Evolutionary conservation across 2,329 filamentous ascomycete genomes (phyloP), one percentile per base, ranked within the genome.

Genomic region (Fusarium sambucinum): DNA sequence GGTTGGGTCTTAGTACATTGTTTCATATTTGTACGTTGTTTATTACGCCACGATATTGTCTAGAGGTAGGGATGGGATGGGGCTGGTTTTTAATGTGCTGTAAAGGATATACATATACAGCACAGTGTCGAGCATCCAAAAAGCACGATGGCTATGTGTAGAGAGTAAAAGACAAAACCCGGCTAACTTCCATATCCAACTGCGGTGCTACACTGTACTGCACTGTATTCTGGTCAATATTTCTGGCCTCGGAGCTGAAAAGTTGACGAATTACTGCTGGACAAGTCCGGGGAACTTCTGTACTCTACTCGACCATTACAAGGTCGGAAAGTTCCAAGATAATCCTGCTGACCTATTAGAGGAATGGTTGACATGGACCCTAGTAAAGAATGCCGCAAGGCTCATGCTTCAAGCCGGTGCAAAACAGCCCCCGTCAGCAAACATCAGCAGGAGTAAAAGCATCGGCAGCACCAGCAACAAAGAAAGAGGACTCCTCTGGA

Each of bases 21-120:
- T 65, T 65, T 65, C 62, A 60, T 30, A 44, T 40, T 13, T 38
- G 32, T 23, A 48, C 21, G 35, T 63, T 19, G 32, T 45, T 38
- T 23, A 54, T 40, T 23, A 54, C 37, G 42, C 37, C 54, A 45
- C 45, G 19, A 59, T 48, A 19, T 37, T 27, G 40, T 42, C 16
- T 42, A 25, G 14, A 41, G 19, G 38, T 25, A 23, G 40, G 21
- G 23, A 42, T 25, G 16, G 9, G 21, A 42, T 27, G 23, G 41
- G 11, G 41, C 17, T 45, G 7, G 25, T 5, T 19, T 30, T 9
- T n/a, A 30, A 30, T n/a, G 27, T 30, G 17, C 4, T 13, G 12
- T 29, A 13, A 17, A 29, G 41, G 8, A 19, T 45, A 30, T 16
- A n/a, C 6, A 19, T 45, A 30, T 16, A n/a, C 6, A n/a, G 25